Base-by-base conservation (phyloP, 2,329 filamentous ascomycete species). In the Penicillium nordicum region DNA sequence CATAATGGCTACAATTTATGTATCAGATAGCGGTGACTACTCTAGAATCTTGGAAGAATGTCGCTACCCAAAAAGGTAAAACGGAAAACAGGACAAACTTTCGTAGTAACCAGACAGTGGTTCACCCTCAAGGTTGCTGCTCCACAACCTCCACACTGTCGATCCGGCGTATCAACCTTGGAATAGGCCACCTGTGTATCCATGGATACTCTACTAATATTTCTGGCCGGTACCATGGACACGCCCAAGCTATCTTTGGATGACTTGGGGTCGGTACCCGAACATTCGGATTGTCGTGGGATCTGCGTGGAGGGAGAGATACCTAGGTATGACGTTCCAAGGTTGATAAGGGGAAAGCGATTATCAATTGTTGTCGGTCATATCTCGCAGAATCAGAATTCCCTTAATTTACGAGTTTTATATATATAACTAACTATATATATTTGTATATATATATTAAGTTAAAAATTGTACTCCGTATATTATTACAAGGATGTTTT, bases 311-410 rank as follows among this genome's bases (percentile, higher is more conserved):
- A 43, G 51, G 25, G 51, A 41, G 40, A 11, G 14, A 43, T 48
- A 41, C 48, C 25, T 23, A 11, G 14, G 27, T 27, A 8, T 42
- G 44, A 55, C 18, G 48, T 37, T 18, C 18, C 18, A 18, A 18
- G 18, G 18, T 18, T 37, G 50, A 57, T 53, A 58, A 55, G 57
- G 48, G 53, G 51, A 55, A 27, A 14, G 7, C 10, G 2, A 50
- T 61, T 59, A 50, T 47, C 46, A 56, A 59, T 54, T 47, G 16
- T 18, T 25, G 14, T 40, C 42, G 27, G 49, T 63, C 58, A 61
- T 38, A 37, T 29, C 18, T 23, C 25, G n/a, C n/a, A 27, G 37
- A 21, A 12, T 11, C n/a, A 27, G 37, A 21, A 12, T 11, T 40
- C 11, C n/a, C 5, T 27, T 27, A 18, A 18, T 18, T 18, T 18